Evolutionary conservation across 73 alveolate genomes (phyloP).

Genomic region (Paramecium bursaria): DNA sequence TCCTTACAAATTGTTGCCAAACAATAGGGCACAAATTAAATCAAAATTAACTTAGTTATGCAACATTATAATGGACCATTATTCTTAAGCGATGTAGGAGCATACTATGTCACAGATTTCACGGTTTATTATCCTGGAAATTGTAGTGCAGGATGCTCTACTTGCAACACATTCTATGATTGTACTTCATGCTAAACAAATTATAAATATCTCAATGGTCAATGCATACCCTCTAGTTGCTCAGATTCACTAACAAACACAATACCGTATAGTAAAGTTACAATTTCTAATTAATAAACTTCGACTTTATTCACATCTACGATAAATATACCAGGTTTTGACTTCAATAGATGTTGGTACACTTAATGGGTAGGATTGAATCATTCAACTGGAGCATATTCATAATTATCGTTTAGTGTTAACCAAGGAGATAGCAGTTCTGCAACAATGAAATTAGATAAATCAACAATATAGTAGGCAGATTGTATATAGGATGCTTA

Average conservation of each 20-base stretch:
- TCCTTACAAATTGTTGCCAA: too few relatives aligned
- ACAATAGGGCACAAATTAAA: too few relatives aligned
- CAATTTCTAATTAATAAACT: neutral
- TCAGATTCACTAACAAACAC: neutral
- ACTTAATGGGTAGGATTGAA: conserved; percentile 41
- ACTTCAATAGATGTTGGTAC: conserved; percentile 27
- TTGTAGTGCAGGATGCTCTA: neutral
- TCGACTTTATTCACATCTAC: neutral
- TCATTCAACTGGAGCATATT: neutral
- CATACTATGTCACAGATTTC: conserved; percentile 14
- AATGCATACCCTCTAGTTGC: neutral
- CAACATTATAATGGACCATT: too few relatives aligned
- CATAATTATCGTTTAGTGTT: neutral
- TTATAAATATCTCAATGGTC: conserved; percentile 4
- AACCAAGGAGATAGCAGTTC: neutral
- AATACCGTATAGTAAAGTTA: neutral
- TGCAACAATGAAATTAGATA: neutral
- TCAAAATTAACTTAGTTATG: too few relatives aligned
- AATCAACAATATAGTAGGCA: neutral
- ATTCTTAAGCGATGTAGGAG: too few relatives aligned
- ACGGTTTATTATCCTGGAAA: conserved; percentile 2
- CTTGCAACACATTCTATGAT: conserved; percentile 32
- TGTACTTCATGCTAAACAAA: conserved; percentile 4
- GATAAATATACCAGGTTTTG: conserved; percentile 7
- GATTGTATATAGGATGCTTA: neutral